These are phyloP conservation scores for Flaveria sonorensis DNA, from an alignment of 129 eudicot genomes.

Conservation along the genomic window DNA sequence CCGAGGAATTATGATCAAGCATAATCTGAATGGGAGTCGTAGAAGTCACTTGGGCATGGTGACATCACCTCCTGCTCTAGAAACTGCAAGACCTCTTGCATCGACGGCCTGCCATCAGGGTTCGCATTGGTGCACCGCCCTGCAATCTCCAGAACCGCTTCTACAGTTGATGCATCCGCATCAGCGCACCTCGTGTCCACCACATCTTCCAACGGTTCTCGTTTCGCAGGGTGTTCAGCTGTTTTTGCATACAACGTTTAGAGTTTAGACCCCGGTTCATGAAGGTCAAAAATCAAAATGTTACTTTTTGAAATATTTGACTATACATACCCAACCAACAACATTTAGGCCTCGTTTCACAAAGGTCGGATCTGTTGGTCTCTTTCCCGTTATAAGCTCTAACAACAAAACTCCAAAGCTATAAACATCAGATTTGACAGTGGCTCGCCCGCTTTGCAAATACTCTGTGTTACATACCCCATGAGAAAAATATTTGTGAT, in stretches of 20 bases:
- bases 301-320: neutral
- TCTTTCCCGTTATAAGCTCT: slow-evolving; percentile 91
- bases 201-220: slow-evolving; percentile 71
- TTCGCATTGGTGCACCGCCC: slow-evolving; percentile 85
- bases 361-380: slow-evolving; percentile 91
- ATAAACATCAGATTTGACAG: slow-evolving; percentile 89
- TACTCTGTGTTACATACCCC: slow-evolving; percentile 55
- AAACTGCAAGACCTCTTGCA: slow-evolving; percentile 84
- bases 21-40: slow-evolving; percentile 95
- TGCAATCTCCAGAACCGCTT: slow-evolving; percentile 85
- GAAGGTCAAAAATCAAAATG: neutral
- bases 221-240: slow-evolving; percentile 75
- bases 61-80: slow-evolving; percentile 96
- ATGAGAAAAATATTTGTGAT: neutral
- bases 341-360: slow-evolving; percentile 83
- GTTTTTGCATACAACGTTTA: slow-evolving; percentile 8
- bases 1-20: slow-evolving; percentile 39
- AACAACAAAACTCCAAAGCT: slow-evolving; percentile 91
- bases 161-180: slow-evolving; percentile 70
- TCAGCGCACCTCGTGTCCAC: slow-evolving; percentile 71
- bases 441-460: slow-evolving; percentile 93
- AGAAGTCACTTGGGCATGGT: slow-evolving; percentile 91
- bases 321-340: slow-evolving; percentile 84
- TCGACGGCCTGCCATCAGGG: slow-evolving; percentile 75
- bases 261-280: neutral